Evolutionary conservation across 1,139 yeast genomes (phyloP).

Genomic region (Arxiozyma heterogenica): DNA sequence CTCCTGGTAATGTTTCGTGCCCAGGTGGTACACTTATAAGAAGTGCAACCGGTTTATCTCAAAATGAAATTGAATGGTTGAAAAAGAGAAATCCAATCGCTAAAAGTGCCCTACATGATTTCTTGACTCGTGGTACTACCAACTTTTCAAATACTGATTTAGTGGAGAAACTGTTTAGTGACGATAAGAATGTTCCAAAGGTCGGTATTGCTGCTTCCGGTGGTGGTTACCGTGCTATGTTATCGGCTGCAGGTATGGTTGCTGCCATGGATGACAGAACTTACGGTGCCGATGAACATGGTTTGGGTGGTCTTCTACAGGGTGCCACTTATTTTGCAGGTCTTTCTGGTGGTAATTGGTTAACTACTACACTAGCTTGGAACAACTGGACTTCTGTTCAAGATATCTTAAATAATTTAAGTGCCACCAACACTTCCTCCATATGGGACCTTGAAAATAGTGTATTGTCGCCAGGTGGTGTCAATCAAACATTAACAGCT

Average conservation of each 20-base stretch:
- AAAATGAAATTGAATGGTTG: slow-evolving; percentile 26
- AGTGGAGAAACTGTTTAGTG: slow-evolving; percentile 26
- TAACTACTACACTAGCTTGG: slow-evolving; percentile 61
- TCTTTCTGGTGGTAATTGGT: slow-evolving; percentile 30
- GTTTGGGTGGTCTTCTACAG: slow-evolving; percentile 73
- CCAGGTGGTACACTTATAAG: slow-evolving; percentile 30
- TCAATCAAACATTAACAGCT: slow-evolving; percentile 1
- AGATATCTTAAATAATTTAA: slow-evolving; percentile 34
- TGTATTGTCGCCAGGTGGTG: slow-evolving; percentile 6
- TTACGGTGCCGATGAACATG: slow-evolving; percentile 45
- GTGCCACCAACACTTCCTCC: background rate
- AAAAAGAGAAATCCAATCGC: slow-evolving; percentile 44
- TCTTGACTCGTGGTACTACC: slow-evolving; percentile 49
- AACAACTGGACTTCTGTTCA: slow-evolving; percentile 76
- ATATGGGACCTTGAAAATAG: slow-evolving; percentile 6
- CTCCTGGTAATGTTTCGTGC: slow-evolving; percentile 56
- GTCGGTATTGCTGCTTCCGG: slow-evolving; percentile 80
- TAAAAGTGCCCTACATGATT: slow-evolving; percentile 44
- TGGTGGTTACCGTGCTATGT: slow-evolving; percentile 90
- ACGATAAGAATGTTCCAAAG: slow-evolving; percentile 30
- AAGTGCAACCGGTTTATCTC: slow-evolving; percentile 23
- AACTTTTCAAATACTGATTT: slow-evolving; percentile 47
- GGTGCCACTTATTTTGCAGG: slow-evolving; percentile 69
- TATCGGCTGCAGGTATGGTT: slow-evolving; percentile 79
- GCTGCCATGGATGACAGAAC: slow-evolving; percentile 76